phyloP scores from a whole-genome alignment of 192 early-diverging fungal genomes.

The Geranomyces michiganensis region DNA sequence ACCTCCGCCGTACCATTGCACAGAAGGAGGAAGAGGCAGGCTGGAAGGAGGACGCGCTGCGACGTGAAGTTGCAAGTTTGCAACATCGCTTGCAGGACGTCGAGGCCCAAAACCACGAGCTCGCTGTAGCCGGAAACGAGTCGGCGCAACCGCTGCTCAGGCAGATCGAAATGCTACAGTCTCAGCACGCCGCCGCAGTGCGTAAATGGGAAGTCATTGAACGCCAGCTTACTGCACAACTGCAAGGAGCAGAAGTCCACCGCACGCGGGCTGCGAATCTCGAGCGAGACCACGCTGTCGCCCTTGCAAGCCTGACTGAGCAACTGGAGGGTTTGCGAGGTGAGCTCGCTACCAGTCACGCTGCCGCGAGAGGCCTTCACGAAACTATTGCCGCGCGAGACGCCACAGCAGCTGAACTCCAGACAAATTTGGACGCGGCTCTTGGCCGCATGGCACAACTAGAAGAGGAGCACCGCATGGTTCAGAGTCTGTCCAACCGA shows the following conservation, averaged over 20 bases:
- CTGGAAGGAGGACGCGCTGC: conserved; percentile 50
- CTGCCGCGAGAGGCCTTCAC: too few species aligned
- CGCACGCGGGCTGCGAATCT: conserved; percentile 24
- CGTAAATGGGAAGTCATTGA: conserved; percentile 52
- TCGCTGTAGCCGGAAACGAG: conserved; percentile 33
- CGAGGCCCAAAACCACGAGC: conserved; percentile 46
- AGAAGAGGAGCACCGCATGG: neutral
- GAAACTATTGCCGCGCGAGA: neutral
- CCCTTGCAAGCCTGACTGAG: neutral
- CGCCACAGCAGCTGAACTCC: neutral
- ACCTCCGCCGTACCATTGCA: conserved; percentile 36
- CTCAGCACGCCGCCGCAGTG: conserved; percentile 37
- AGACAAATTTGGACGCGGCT: neutral
- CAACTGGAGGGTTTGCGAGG: conserved; percentile 21
- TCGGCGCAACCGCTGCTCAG: conserved; percentile 48
- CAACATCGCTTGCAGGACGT: conserved; percentile 43
- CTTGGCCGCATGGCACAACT: neutral
- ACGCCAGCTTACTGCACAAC: conserved; percentile 35
- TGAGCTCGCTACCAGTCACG: neutral
- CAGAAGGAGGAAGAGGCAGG: conserved; percentile 48
- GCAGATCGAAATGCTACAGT: conserved; percentile 51
- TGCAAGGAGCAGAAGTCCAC: conserved; percentile 39
- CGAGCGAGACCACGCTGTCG: conserved; percentile 1
- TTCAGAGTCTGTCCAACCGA: neutral
- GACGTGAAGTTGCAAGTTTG: conserved; percentile 39